These are phyloP conservation scores for Collybia nuda DNA, from an alignment of 768 basidiomycete species.

Conservation along the genomic window DNA sequence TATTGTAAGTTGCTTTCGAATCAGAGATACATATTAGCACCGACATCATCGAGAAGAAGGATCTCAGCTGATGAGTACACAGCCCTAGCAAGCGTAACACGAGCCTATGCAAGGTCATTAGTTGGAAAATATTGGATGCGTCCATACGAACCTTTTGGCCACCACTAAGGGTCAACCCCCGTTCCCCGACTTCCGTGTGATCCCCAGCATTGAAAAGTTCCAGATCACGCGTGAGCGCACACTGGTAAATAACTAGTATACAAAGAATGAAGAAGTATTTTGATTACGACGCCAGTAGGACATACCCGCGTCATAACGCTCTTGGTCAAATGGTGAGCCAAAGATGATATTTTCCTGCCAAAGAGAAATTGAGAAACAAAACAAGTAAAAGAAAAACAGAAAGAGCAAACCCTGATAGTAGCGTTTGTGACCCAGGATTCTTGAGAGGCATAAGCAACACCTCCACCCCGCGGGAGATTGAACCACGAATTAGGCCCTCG, in stretches of 20 bases:
- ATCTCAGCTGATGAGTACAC: constrained; percentile 53
- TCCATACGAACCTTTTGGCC: constrained; percentile 34
- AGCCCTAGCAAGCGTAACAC: constrained; percentile 44
- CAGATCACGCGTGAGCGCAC: constrained; percentile 70
- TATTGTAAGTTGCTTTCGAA: background rate
- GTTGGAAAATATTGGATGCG: too few species aligned
- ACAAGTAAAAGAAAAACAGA: too few species aligned
- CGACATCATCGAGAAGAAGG: constrained; percentile 72
- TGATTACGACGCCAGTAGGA: background rate
- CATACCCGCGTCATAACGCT: constrained; percentile 60
- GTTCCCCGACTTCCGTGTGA: constrained; percentile 68
- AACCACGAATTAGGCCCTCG: constrained; percentile 56
- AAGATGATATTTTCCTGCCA: constrained; percentile 79
- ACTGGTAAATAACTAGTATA: constrained; percentile 60
- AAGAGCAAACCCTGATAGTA: constrained; percentile 51
- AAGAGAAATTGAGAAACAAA: background rate
- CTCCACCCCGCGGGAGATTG: constrained; percentile 63
- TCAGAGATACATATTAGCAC: constrained; percentile 48
- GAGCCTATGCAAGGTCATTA: constrained; percentile 25
- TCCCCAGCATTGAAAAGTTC: constrained; percentile 68
- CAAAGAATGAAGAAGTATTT: background rate
- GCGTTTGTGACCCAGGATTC: constrained; percentile 85
- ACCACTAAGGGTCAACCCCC: constrained; percentile 56
- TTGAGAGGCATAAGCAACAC: constrained; percentile 79
- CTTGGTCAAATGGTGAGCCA: constrained; percentile 70